Evolutionary conservation across 1,139 yeast genomes (phyloP).

Genomic region (Saccharomyces pastorianus): DNA sequence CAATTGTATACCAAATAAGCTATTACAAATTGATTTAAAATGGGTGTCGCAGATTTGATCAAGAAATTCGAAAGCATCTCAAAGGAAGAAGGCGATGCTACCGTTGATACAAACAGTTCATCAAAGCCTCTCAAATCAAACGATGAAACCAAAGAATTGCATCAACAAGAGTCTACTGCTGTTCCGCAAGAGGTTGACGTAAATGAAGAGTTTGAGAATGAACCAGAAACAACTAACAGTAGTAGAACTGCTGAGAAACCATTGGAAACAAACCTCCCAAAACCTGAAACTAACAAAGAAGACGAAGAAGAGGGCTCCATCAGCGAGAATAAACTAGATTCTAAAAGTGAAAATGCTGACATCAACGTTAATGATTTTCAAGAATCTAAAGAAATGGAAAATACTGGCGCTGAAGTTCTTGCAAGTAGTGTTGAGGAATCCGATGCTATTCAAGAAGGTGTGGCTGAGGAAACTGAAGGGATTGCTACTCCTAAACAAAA

Average conservation of each 20-base stretch:
- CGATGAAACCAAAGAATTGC: background rate
- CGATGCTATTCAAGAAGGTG: background rate
- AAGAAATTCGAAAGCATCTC: constrained; percentile 31
- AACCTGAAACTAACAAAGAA: background rate
- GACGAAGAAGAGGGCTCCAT: background rate
- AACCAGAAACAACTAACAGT: background rate
- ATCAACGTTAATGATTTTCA: background rate
- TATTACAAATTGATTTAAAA: constrained; percentile 4
- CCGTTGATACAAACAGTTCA: background rate
- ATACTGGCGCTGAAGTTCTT: background rate
- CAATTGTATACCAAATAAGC: background rate
- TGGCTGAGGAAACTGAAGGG: constrained; percentile 4
- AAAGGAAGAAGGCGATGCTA: constrained; percentile 6
- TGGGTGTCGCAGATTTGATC: constrained; percentile 34
- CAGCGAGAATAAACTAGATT: background rate
- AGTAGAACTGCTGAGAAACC: background rate
- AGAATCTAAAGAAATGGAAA: background rate
- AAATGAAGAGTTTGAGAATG: background rate
- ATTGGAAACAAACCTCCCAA: background rate
- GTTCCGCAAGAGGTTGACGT: background rate
- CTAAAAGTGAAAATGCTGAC: background rate
- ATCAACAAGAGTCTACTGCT: background rate
- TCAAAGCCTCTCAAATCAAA: background rate
- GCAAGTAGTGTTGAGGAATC: background rate
- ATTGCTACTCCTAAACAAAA: constrained; percentile 1